phyloP scores from a whole-genome alignment of 2,329 filamentous ascomycete species.

The Aspergillus versicolor region DNA sequence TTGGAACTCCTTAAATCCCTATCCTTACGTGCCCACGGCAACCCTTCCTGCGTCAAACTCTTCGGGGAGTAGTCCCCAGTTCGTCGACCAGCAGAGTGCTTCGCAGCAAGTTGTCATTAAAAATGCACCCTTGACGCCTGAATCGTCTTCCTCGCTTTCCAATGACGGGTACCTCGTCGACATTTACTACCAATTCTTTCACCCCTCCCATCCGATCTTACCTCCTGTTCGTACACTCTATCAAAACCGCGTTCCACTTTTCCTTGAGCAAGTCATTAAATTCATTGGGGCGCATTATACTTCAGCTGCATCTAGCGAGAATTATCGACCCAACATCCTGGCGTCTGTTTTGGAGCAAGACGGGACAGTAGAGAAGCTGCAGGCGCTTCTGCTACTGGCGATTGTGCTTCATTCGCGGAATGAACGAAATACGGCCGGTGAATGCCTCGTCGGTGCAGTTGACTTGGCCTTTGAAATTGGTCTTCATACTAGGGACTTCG shows the following conservation, averaged over 20 bases:
- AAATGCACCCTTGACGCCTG: slow-evolving; percentile 34
- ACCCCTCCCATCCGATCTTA: slow-evolving; percentile 57
- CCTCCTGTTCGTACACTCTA: slow-evolving; percentile 48
- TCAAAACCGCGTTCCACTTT: slow-evolving; percentile 40
- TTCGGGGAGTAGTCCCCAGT: slow-evolving; percentile 28
- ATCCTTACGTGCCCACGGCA: slow-evolving; percentile 24
- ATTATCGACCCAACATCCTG: slow-evolving; percentile 41
- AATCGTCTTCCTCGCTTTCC: slow-evolving; percentile 33
- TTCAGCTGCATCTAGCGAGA: slow-evolving; percentile 44
- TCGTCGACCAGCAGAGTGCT: slow-evolving; percentile 20
- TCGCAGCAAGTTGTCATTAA: slow-evolving; percentile 18
- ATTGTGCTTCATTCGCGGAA: slow-evolving; percentile 76
- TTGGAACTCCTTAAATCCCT: slow-evolving; percentile 37
- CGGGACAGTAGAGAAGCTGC: slow-evolving; percentile 65
- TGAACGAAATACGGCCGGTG: slow-evolving; percentile 66
- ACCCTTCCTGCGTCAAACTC: slow-evolving; percentile 23
- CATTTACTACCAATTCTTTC: slow-evolving; percentile 58
- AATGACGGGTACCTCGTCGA: slow-evolving; percentile 47
- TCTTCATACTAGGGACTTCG: slow-evolving; percentile 69
- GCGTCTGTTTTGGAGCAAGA: slow-evolving; percentile 32
- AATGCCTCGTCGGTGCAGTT: slow-evolving; percentile 67
- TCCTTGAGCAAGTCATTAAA: slow-evolving; percentile 55
- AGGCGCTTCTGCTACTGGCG: slow-evolving; percentile 73
- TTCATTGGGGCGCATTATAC: slow-evolving; percentile 58
- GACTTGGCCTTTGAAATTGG: slow-evolving; percentile 72